phyloP scores from a whole-genome alignment of 345 rosid genomes.

The Rhizophora mangle region DNA sequence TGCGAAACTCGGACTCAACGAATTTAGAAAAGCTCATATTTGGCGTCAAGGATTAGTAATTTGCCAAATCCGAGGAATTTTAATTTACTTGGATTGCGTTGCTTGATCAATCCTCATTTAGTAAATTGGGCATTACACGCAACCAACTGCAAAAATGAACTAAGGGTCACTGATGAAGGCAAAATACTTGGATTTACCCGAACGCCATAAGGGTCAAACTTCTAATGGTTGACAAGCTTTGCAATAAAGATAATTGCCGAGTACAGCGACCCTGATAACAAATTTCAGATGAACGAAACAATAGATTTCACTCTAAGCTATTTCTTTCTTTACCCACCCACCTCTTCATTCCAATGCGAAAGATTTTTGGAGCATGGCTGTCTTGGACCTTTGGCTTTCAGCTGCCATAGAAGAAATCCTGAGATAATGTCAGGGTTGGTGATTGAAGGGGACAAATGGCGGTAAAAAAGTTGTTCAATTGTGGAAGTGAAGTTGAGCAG shows the following conservation, averaged over 20 bases:
- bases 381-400: conserved; percentile 13
- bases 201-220: background rate
- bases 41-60: no score
- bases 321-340: background rate
- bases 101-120: no score
- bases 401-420: conserved; percentile 32
- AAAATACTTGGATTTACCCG: background rate
- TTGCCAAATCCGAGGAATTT: no score
- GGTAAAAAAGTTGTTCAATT: conserved; percentile 20
- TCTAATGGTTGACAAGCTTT: background rate
- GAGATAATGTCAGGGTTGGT: conserved; percentile 27
- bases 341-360: background rate
- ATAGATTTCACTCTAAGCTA: background rate
- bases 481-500: conserved; percentile 27
- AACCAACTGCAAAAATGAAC: no score
- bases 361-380: background rate
- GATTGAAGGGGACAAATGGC: conserved; percentile 14
- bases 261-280: background rate
- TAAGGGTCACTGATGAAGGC: no score
- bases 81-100: no score
- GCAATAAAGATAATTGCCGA: background rate
- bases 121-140: no score
- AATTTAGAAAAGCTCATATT: no score
- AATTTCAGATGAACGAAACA: background rate
- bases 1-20: background rate